Conservation (phyloP, 2,329 filamentous ascomycete genomes). For the Metarhizium anisopliae region DNA sequence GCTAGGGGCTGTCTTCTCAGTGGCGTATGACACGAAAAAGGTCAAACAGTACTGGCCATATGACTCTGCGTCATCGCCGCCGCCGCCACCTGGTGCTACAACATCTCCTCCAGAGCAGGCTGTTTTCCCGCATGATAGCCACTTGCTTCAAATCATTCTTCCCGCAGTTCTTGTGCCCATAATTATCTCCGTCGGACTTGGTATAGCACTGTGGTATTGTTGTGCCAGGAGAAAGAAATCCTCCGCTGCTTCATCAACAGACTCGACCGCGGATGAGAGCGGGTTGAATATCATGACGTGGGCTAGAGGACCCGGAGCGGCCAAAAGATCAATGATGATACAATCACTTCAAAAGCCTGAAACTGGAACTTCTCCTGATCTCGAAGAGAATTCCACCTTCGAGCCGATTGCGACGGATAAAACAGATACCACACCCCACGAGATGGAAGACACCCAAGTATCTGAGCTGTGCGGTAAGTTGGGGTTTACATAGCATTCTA, state of each 20-base stretch:
- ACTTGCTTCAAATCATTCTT: slow-evolving; percentile 4
- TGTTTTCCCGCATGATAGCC: neutral
- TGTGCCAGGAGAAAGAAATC: slow-evolving; percentile 38
- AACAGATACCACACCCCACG: slow-evolving; percentile 13
- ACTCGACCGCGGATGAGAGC: slow-evolving; percentile 35
- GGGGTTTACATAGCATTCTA: neutral
- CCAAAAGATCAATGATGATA: slow-evolving; percentile 23
- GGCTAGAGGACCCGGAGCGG: slow-evolving; percentile 36
- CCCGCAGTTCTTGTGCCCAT: slow-evolving; percentile 10
- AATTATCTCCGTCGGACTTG: slow-evolving; percentile 9
- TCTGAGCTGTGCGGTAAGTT: slow-evolving; percentile 38
- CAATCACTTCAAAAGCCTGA: neutral
- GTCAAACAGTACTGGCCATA: slow-evolving; percentile 57
- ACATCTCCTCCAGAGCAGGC: neutral
- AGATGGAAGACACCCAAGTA: slow-evolving; percentile 35
- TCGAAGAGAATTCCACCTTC: neutral
- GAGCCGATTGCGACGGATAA: neutral
- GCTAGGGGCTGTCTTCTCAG: slow-evolving; percentile 45
- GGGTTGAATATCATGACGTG: slow-evolving; percentile 41
- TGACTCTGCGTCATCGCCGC: slow-evolving; percentile 13
- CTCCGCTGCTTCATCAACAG: slow-evolving; percentile 20
- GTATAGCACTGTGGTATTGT: slow-evolving; percentile 39
- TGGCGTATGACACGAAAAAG: slow-evolving; percentile 45
- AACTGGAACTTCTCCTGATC: slow-evolving; percentile 7
- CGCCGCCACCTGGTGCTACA: neutral